Conservation (phyloP, 2,329 filamentous ascomycete genomes). For the Fusarium sp. region DNA sequence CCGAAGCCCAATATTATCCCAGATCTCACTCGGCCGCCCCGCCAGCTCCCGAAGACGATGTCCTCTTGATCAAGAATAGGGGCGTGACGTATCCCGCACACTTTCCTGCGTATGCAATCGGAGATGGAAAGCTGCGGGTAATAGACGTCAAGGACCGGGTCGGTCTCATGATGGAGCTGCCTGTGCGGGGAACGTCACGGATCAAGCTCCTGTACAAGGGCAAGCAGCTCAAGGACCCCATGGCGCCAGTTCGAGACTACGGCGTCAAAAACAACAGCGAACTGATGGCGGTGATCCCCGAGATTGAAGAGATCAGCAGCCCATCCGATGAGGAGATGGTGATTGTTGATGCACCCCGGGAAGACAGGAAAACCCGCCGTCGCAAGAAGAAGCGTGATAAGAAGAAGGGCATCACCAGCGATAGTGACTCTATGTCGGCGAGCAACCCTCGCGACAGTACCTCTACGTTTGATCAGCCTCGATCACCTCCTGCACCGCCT, state of each 20-base stretch:
- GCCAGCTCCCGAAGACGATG: slow-evolving; percentile 70
- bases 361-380: slow-evolving; percentile 52
- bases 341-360: slow-evolving; percentile 55
- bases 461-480: slow-evolving; percentile 51
- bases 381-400: slow-evolving; percentile 57
- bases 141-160: slow-evolving; percentile 75
- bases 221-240: slow-evolving; percentile 73
- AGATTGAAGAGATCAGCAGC: slow-evolving; percentile 51
- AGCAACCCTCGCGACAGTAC: slow-evolving; percentile 60
- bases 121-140: slow-evolving; percentile 76
- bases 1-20: slow-evolving; percentile 56
- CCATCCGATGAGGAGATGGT: slow-evolving; percentile 59
- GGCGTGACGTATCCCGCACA: slow-evolving; percentile 74
- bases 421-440: slow-evolving; percentile 53
- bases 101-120: slow-evolving; percentile 81
- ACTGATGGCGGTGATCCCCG: slow-evolving; percentile 62
- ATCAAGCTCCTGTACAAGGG: slow-evolving; percentile 82
- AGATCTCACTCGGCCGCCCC: slow-evolving; percentile 49
- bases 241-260: slow-evolving; percentile 68
- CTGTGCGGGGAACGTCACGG: slow-evolving; percentile 61
- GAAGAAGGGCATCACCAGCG: slow-evolving; percentile 43
- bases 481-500: slow-evolving; percentile 38
- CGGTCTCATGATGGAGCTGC: slow-evolving; percentile 73
- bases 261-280: slow-evolving; percentile 71
- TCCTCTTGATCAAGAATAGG: slow-evolving; percentile 77